These are phyloP conservation scores for Nitzschia putrida DNA, from an alignment of 108 stramenopile genomes.

Conservation along the genomic window DNA sequence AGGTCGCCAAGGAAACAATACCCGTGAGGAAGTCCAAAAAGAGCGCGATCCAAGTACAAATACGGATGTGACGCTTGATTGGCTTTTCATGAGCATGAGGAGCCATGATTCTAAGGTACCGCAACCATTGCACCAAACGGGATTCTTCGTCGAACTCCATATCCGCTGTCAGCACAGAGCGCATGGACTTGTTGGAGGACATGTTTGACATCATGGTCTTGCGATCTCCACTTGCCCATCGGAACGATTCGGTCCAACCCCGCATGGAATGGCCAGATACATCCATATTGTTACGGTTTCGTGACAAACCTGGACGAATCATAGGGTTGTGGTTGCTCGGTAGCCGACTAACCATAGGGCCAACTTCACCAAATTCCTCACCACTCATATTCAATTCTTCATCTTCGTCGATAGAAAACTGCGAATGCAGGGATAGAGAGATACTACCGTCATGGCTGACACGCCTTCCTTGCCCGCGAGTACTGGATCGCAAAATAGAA, in stretches of 20 bases:
- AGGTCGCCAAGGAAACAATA: slow-evolving; percentile 35
- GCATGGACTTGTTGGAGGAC: slow-evolving; percentile 13
- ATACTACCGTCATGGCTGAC: slow-evolving; percentile 3
- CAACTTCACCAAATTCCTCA: slow-evolving; percentile 5
- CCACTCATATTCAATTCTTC: slow-evolving; percentile 3
- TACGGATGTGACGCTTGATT: slow-evolving; percentile 29
- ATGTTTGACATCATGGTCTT: background rate
- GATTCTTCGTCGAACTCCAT: slow-evolving; percentile 29
- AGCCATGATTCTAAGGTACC: slow-evolving; percentile 30
- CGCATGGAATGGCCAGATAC: slow-evolving; percentile 10
- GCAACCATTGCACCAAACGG: slow-evolving; percentile 9
- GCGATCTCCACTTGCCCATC: slow-evolving; percentile 2
- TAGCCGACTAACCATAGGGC: slow-evolving; percentile 16
- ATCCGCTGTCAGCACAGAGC: slow-evolving; percentile 16
- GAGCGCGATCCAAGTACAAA: slow-evolving; percentile 36
- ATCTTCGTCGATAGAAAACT: slow-evolving; percentile 15
- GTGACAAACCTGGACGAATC: background rate
- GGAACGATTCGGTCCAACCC: slow-evolving; percentile 10
- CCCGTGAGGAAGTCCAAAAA: slow-evolving; percentile 36
- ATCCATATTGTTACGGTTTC: background rate
- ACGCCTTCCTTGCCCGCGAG: background rate
- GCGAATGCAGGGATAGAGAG: slow-evolving; percentile 3
- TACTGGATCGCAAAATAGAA: background rate
- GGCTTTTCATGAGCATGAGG: slow-evolving; percentile 40
- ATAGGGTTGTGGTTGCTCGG: background rate